Evolutionary conservation across 2,329 filamentous ascomycete species (phyloP).

Genomic region (Aspergillus intermedius): DNA sequence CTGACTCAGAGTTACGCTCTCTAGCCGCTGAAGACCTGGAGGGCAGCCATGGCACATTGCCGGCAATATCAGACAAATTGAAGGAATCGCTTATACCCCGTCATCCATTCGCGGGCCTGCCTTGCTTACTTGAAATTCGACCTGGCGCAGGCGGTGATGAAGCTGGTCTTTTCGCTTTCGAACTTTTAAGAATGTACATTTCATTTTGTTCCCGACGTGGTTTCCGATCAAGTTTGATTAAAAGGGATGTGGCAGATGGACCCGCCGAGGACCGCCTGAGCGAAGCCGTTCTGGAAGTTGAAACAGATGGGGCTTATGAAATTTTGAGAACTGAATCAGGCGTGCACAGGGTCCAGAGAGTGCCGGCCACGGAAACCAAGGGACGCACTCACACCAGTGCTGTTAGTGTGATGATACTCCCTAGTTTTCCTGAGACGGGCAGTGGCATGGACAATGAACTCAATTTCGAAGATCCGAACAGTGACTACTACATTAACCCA

Average conservation of each 20-base stretch:
- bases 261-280: slow-evolving; percentile 63
- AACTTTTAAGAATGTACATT: slow-evolving; percentile 85
- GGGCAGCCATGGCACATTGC: slow-evolving; percentile 57
- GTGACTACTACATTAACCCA: slow-evolving; percentile 84
- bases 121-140: slow-evolving; percentile 84
- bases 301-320: slow-evolving; percentile 70
- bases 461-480: slow-evolving; percentile 74
- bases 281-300: slow-evolving; percentile 82
- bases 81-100: slow-evolving; percentile 74
- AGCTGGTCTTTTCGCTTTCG: slow-evolving; percentile 80
- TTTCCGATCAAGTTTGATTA: slow-evolving; percentile 62
- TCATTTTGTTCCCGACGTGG: slow-evolving; percentile 65
- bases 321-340: slow-evolving; percentile 79
- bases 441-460: slow-evolving; percentile 46
- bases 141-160: slow-evolving; percentile 90
- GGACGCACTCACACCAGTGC: slow-evolving; percentile 91
- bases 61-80: slow-evolving; percentile 58
- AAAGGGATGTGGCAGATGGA: slow-evolving; percentile 70
- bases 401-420: slow-evolving; percentile 85
- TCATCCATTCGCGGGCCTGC: slow-evolving; percentile 83
- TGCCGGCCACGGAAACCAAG: slow-evolving; percentile 84
- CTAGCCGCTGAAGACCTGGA: slow-evolving; percentile 64
- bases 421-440: slow-evolving; percentile 60
- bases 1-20: slow-evolving; percentile 53
- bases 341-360: slow-evolving; percentile 89